Evolutionary conservation across 345 rosid species (phyloP), one percentile per base, ranked within the genome.

Genomic region (Crucihimalaya himalaica): DNA sequence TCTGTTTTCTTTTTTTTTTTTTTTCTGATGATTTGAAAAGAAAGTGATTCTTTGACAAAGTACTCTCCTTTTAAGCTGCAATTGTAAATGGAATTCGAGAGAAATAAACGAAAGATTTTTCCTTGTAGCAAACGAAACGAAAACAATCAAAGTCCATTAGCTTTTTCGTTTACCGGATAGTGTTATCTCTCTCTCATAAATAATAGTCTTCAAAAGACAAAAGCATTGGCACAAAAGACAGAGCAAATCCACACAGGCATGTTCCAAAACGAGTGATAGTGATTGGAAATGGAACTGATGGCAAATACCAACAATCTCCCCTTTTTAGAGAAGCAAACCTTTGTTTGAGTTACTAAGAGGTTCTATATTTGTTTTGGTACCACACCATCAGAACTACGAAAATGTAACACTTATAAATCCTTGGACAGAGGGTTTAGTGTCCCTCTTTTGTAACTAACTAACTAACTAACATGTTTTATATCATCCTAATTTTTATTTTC

Each of bases 1-100:
- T n/a, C n/a, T n/a, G 12, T 34, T 20, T 6, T 14, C 32, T 45
- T 56, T 53, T 19, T 1, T n/a, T n/a, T n/a, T n/a, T n/a, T n/a
- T n/a, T n/a, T 19, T 1, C 0, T 19, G 15, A 29, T 5, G 16
- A 50, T 50, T 67, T 50, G 45, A 16, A 59, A 65, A 61, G 60
- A 62, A 61, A 45, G 40, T 40, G 68, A 75, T 67, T 74, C 55
- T 66, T 66, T 67, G 40, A 29, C 55, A 18, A 54, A 37, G 42
- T 25, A 27, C 27, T 39, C n/a, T n/a, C n/a, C n/a, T n/a, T 12
- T 32, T 25, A 56, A 18, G 45, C 16, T 67, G 68, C 31, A 74
- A 67, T 35, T 74, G 78, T 74, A 66, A 37, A 74, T 74, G 51
- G 61, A 50, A 21, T 66, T 73, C 13, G 40, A 65, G 42, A 56